Base-by-base conservation (phyloP, 2,329 filamentous ascomycete genomes). In the Aspergillus fijiensis region DNA sequence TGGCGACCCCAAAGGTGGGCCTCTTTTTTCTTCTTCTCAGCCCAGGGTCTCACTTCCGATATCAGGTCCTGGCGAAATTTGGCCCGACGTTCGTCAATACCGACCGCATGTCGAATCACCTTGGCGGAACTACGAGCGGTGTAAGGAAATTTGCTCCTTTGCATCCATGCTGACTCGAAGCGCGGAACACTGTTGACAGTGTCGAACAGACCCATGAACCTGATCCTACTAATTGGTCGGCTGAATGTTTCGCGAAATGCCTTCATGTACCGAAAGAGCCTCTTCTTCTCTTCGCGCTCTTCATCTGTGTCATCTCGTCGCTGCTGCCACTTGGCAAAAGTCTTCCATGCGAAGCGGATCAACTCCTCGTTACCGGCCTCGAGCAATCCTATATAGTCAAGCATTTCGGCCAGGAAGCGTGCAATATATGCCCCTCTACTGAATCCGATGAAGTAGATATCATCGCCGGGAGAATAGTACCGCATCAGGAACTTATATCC, bases 301-400 rank as follows among this genome's bases (percentile, higher is more conserved):
- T 72, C 67, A 4, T 62, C 57, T 11, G 49, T 62, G 9, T 64
- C 58, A 12, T 57, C 69, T 5, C 68, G 61, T 9, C 76, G 71
- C 61, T 75, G 73, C 63, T 77, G 74, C 76, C 76, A 79, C 51
- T 77, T 77, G 47, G 75, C 70, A 51, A 79, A 78, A 5, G 75
- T 77, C 65, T 78, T 92, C 90, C 91, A 95, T 0, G 90, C 91
- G 71, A 96, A 96, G 4, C 84, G 82, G 55, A 91, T 87, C 87
- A 95, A 89, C 66, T 95, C 91, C 70, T 96, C 90, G 67, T 96
- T 96, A 11, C 91, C 91, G 55, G 90, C 88, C 12, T 88, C 89
- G 14, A 96, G 80, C 0, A 96, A 80, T 1, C 92, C 91, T 57
- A 95, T 87, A 66, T 90, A 88, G 69, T 95, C 90, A 6, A 95